Evolutionary conservation across 169 alveolate genomes (phyloP).

Genomic region (Nephromyces sp.): DNA sequence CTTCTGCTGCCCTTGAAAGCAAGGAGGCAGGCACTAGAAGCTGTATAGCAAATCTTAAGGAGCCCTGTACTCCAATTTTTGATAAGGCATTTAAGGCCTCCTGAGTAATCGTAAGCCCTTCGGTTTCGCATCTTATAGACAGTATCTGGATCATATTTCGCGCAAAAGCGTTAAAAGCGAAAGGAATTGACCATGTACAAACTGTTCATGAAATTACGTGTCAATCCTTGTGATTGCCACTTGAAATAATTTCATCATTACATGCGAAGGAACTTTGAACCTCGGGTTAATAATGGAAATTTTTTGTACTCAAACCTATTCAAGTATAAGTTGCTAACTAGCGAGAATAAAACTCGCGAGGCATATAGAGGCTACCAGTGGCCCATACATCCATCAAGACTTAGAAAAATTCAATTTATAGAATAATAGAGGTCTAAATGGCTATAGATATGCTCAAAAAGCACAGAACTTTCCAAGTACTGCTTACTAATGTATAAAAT

Average conservation of each 20-base stretch:
- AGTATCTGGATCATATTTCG: too few species aligned
- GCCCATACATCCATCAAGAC: neutral
- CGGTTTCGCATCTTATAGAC: slow-evolving; percentile 94
- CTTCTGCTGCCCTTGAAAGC: slow-evolving; percentile 79
- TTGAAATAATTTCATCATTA: too few species aligned
- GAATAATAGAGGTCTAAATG: neutral
- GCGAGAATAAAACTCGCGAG: neutral
- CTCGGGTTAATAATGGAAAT: too few species aligned
- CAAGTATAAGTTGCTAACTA: too few species aligned
- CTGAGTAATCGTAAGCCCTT: slow-evolving; percentile 81
- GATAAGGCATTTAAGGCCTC: slow-evolving; percentile 92
- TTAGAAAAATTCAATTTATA: neutral
- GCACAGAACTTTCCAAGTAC: slow-evolving; percentile 53
- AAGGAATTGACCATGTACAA: too few species aligned
- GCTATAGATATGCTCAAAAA: neutral
- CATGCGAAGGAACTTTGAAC: too few species aligned
- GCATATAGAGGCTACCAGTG: neutral
- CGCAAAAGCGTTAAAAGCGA: too few species aligned
- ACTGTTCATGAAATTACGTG: too few species aligned
- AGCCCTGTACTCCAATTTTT: slow-evolving; percentile 89
- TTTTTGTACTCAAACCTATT: too few species aligned
- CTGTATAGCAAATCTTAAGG: slow-evolving; percentile 87
- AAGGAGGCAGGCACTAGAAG: slow-evolving; percentile 93
- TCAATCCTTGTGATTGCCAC: too few species aligned
- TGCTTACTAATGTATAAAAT: slow-evolving; percentile 59